These are phyloP conservation scores for Balansia obtecta DNA, from an alignment of 2,329 filamentous ascomycete genomes.

Conservation along the genomic window DNA sequence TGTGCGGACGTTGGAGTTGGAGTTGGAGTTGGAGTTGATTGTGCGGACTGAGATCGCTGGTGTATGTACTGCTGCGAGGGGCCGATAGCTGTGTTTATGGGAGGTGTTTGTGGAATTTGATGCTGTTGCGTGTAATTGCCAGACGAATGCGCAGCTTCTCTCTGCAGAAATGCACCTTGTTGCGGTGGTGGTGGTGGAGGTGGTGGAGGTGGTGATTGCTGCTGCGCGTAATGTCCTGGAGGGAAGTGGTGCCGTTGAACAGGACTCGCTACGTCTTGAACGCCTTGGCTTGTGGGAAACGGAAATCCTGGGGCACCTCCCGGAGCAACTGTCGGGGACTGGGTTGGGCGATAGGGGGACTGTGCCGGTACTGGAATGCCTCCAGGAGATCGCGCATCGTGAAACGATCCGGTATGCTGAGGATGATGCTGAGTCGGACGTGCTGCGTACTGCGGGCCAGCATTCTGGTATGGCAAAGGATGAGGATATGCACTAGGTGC, in stretches of 20 bases:
- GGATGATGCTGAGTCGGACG: slow-evolving; percentile 26
- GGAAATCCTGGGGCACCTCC: slow-evolving; percentile 34
- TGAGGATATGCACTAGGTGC: slow-evolving; percentile 25
- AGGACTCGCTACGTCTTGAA: slow-evolving; percentile 34
- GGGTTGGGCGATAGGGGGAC: slow-evolving; percentile 36
- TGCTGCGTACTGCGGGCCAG: slow-evolving; percentile 27
- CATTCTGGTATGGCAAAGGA: slow-evolving; percentile 25
- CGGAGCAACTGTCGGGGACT: slow-evolving; percentile 27
- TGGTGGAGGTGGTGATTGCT: slow-evolving; percentile 16
- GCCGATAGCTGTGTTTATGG: slow-evolving; percentile 30
- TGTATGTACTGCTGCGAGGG: slow-evolving; percentile 25
- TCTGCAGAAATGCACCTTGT: slow-evolving; percentile 34
- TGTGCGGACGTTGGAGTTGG: slow-evolving; percentile 51
- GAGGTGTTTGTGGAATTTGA: slow-evolving; percentile 37
- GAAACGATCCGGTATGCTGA: slow-evolving; percentile 27
- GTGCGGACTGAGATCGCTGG: slow-evolving; percentile 43
- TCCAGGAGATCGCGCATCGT: slow-evolving; percentile 39
- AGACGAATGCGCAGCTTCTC: slow-evolving; percentile 21
- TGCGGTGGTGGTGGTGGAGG: slow-evolving; percentile 16
- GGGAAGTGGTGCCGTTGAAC: slow-evolving; percentile 40
- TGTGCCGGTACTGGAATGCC: slow-evolving; percentile 20
- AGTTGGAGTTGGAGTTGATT: slow-evolving; percentile 49
- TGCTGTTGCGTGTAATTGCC: slow-evolving; percentile 29
- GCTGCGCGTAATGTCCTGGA: slow-evolving; percentile 27
- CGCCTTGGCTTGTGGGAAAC: slow-evolving; percentile 32